Evolutionary conservation across 2,329 filamentous ascomycete species (phyloP).

Genomic region (Fusarium sp.): DNA sequence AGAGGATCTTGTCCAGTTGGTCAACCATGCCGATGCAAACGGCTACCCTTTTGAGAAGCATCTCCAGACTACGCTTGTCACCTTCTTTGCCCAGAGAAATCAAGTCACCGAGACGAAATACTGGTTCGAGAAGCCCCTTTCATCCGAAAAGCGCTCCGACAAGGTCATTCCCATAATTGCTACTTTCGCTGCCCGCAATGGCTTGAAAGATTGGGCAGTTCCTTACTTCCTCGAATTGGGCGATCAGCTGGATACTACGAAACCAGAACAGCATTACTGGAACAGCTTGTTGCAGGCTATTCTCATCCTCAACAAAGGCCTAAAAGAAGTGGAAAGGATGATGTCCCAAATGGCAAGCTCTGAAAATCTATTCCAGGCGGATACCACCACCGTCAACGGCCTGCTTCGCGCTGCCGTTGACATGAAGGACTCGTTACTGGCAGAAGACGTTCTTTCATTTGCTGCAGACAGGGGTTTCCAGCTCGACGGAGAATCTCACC

Average conservation of each 20-base stretch:
- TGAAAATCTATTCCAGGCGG: conserved; percentile 61
- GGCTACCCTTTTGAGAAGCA: conserved; percentile 55
- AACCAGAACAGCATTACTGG: conserved; percentile 66
- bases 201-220: conserved; percentile 69
- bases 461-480: conserved; percentile 70
- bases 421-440: conserved; percentile 74
- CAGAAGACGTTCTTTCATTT: conserved; percentile 76
- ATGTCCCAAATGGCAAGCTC: conserved; percentile 77
- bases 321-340: conserved; percentile 60
- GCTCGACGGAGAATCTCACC: conserved; percentile 74
- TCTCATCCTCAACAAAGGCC: conserved; percentile 71
- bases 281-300: conserved; percentile 80
- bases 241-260: conserved; percentile 57
- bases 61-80: conserved; percentile 65
- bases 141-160: conserved; percentile 34
- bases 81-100: conserved; percentile 68
- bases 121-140: conserved; percentile 70
- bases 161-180: conserved; percentile 47
- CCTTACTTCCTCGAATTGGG: conserved; percentile 64
- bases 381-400: conserved; percentile 77
- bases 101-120: conserved; percentile 68
- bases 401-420: conserved; percentile 77
- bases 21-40: conserved; percentile 60
- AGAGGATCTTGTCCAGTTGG: conserved; percentile 64
- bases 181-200: conserved; percentile 65